Conservation (phyloP, 1,284 basidiomycete genomes). For the Cryptococcus wingfieldii region DNA sequence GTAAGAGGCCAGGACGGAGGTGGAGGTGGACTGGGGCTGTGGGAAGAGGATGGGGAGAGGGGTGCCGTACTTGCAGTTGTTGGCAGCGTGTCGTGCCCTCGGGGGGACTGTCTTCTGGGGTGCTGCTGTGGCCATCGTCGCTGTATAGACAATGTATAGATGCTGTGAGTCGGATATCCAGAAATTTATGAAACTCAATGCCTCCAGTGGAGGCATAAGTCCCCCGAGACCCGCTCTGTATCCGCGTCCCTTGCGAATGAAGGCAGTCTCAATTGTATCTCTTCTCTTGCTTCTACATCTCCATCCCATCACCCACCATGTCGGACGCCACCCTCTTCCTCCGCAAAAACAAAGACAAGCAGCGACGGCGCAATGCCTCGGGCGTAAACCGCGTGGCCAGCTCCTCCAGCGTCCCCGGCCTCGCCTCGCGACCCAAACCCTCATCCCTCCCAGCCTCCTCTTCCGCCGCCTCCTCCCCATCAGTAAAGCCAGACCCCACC, state of each 20-base stretch:
- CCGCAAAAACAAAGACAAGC: constrained; percentile 35
- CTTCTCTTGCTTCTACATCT: too few relatives aligned
- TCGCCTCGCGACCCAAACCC: not conserved
- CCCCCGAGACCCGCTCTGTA: too few relatives aligned
- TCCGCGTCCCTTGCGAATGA: too few relatives aligned
- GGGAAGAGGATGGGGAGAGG: constrained; percentile 44
- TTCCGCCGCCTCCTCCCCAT: not conserved
- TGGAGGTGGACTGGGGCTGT: not conserved
- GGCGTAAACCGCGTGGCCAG: constrained; percentile 1
- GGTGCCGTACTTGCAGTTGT: constrained; percentile 40
- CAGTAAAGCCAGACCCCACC: constrained; percentile 12
- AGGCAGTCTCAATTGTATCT: too few relatives aligned
- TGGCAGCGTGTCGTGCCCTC: constrained; percentile 17
- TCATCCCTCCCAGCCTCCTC: not conserved
- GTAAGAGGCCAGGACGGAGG: constrained; percentile 14
- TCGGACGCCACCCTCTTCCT: constrained; percentile 37
- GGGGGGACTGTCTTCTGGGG: not conserved
- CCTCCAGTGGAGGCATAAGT: too few relatives aligned
- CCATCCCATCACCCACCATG: constrained; percentile 12
- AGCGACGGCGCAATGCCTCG: constrained; percentile 7
- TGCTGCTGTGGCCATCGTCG: not conserved
- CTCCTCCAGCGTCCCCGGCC: not conserved
- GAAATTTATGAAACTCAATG: too few relatives aligned
- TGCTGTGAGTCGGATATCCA: too few relatives aligned
- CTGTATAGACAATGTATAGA: too few relatives aligned